Evolutionary conservation across 768 basidiomycete species (phyloP).

Genomic region (Russula lepida): DNA sequence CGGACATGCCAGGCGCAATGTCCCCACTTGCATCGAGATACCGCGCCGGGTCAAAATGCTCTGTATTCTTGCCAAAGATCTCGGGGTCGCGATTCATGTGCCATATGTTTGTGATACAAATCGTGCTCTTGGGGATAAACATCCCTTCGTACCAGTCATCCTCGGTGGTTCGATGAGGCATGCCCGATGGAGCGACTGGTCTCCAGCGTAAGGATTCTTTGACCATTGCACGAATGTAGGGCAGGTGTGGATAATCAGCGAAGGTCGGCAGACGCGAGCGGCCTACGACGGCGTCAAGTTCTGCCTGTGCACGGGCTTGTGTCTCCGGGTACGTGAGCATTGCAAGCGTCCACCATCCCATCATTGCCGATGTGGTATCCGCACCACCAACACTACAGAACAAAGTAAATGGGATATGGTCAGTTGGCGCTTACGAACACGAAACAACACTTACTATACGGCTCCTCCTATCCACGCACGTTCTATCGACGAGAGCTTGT

Average conservation of each 20-base stretch:
- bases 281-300: neutral
- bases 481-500: neutral
- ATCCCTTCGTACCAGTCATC: neutral
- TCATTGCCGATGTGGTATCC: neutral
- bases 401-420: neutral
- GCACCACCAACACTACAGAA: neutral
- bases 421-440: neutral
- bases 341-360: neutral
- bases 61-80: neutral
- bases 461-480: neutral
- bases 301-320: neutral
- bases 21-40: neutral
- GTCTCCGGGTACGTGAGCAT: neutral
- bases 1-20: neutral
- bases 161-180: neutral
- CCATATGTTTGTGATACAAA: neutral
- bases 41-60: neutral
- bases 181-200: neutral
- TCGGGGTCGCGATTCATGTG: neutral
- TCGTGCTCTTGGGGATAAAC: neutral
- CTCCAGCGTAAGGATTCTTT: neutral
- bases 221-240: neutral
- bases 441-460: neutral
- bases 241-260: neutral
- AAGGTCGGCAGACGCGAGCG: neutral